Evolutionary conservation across 1,284 basidiomycete species (phyloP).

Genomic region (Fomitopsis palustris): DNA sequence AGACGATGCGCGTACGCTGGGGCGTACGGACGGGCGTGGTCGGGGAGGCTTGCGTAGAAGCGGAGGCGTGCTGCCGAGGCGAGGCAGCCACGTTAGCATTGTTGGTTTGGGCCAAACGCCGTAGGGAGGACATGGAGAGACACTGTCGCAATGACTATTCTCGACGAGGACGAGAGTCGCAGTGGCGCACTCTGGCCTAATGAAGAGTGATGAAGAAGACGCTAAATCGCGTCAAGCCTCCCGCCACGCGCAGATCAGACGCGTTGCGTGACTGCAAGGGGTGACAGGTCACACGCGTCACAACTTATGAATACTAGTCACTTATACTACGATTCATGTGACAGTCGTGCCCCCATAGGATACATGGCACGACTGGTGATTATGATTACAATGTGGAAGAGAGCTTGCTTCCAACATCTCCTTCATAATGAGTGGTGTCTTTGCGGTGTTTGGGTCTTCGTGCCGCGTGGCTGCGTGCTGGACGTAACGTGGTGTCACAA

Average conservation of each 20-base stretch:
- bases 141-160: neutral
- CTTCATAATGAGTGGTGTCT: no score
- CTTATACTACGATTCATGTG: no score
- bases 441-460: no score
- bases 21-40: constrained; percentile 26
- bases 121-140: constrained; percentile 16
- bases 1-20: constrained; percentile 26
- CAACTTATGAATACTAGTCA: neutral
- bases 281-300: neutral
- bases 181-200: neutral
- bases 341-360: no score
- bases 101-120: constrained; percentile 32
- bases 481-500: constrained; percentile 1
- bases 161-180: neutral
- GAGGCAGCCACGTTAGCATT: constrained; percentile 20
- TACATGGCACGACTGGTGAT: no score
- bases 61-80: constrained; percentile 5
- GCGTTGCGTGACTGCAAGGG: neutral
- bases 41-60: constrained; percentile 8
- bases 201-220: neutral
- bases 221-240: neutral
- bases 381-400: no score
- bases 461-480: neutral
- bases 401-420: no score
- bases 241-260: neutral